Base-by-base conservation (phyloP, 2,329 filamentous ascomycete species). In the Alternaria tenuissima region DNA sequence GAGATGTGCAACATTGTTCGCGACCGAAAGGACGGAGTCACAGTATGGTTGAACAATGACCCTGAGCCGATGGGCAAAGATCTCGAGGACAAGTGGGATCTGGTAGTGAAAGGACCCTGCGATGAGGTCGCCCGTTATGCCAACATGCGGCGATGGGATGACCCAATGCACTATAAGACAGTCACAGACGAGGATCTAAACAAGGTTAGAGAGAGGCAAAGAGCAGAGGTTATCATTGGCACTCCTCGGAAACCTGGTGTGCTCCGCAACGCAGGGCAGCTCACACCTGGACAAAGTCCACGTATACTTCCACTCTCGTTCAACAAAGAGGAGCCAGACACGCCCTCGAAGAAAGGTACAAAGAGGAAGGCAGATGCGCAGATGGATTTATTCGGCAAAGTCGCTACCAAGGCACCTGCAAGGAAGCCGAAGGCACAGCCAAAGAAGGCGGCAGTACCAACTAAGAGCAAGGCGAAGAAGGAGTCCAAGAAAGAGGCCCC, bases 31-130 rank as follows among this genome's bases (percentile, higher is more conserved):
- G 91, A 96, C 68, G 94, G 94, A 1, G 87, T 97, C 59, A 93
- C 94, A 0, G 90, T 96, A 51, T 99, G 94, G 93, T 92, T 99
- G 79, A 98, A 98, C 79, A 88, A 93, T 55, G 93, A 97, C 61
- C 85, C 91, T 0, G 91, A 93, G 66, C 95, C 95, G 1, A 86
- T 89, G 43, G 90, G 91, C 20, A 89, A 88, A 65, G 93, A 97
- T 59, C 89, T 98, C 64, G 94, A 94, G 74, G 91, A 96, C 64
- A 93, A 92, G 72, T 99, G 94, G 91, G 95, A 99, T 78, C 81
- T 97, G 61, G 88, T 98, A 18, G 91, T 99, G 36, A 89, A 88
- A 66, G 94, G 93, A 20, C 91, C 91, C 70, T 95, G 92, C 74
- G 95, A 99, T 76, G 89, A 93, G 65, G 90, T 99, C 39, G 95